Conservation (phyloP, 1,284 basidiomycete genomes). For the Filobasidium uniguttulatum region DNA sequence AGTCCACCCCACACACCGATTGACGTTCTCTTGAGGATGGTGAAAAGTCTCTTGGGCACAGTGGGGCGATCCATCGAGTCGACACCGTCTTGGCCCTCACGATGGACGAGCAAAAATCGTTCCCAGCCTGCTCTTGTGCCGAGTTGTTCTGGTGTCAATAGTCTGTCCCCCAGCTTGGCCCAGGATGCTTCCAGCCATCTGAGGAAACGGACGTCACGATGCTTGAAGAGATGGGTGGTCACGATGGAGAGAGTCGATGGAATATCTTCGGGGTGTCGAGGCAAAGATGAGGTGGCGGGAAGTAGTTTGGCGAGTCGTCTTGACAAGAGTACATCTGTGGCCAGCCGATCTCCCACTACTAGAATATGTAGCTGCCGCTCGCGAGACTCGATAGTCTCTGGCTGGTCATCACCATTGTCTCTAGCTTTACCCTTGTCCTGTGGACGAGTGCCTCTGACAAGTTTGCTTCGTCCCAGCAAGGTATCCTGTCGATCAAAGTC, state of each 20-base stretch:
- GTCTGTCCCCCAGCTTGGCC: conserved; percentile 2
- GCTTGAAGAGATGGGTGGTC: conserved; percentile 29
- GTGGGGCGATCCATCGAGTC: neutral
- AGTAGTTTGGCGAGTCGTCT: conserved; percentile 43
- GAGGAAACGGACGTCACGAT: conserved; percentile 27
- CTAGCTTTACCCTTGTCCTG: neutral
- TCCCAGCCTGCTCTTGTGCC: neutral
- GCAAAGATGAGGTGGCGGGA: conserved; percentile 13
- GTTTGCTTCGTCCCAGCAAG: conserved; percentile 20
- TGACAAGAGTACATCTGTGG: conserved; percentile 80
- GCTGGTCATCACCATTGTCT: neutral
- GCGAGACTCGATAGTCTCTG: neutral
- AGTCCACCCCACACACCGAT: no score
- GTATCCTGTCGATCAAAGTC: conserved; percentile 22
- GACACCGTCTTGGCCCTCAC: neutral
- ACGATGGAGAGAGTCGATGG: conserved; percentile 23
- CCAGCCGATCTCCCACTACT: conserved; percentile 75
- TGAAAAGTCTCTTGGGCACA: no score
- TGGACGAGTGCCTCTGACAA: neutral
- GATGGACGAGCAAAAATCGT: neutral
- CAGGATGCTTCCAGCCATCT: conserved; percentile 36
- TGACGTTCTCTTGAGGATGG: no score
- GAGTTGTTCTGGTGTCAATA: neutral
- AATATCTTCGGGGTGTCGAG: neutral
- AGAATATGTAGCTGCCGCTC: conserved; percentile 42